Base-by-base conservation (phyloP, 2,329 filamentous ascomycete species). In the Trichoderma semiorbis region DNA sequence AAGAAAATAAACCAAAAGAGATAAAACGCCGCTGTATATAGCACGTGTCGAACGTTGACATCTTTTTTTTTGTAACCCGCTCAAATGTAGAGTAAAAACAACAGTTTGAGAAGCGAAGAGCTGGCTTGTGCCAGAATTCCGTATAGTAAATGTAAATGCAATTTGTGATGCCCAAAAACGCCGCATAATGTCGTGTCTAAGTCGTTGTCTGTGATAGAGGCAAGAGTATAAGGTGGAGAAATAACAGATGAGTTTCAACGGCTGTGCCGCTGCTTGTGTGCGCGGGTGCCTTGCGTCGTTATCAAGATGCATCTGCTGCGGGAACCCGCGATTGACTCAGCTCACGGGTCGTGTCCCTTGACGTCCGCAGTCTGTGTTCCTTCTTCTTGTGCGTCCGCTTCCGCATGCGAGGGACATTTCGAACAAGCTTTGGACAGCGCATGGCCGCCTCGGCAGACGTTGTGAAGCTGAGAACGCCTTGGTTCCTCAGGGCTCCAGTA, bases 381-480 rank as follows among this genome's bases (percentile, higher is more conserved):
- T 69, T 69, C 71, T 74, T 72, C 63, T 74, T 74, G 24, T 71
- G 50, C 28, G 60, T 63, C 26, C 74, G 64, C 62, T 73, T 74
- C 24, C 73, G 75, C 75, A 76, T 76, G 21, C 75, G 75, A 58
- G 75, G 75, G 5, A 75, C 71, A 50, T 74, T 76, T 16, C 73
- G 73, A 10, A 76, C 74, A 34, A 76, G 69, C 30, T 72, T 71
- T 2, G 74, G 69, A 61, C 74, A 74, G 34, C 72, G 71, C 70
- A 73, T 50, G n/a, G 74, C 75, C n/a, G 71, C 73, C 28, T 76
- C 75, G 21, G 71, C 67, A 16, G 75, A 75, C 4, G 55, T 63
- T n/a, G 58, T 68, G 39, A 62, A 71, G 47, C 18, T 47, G 30
- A 71, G 62, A 2, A 71, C 12, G 28, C 77, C 76, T 55, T 75